phyloP scores from a whole-genome alignment of 129 eudicot species.

The Flaveria linearis region DNA sequence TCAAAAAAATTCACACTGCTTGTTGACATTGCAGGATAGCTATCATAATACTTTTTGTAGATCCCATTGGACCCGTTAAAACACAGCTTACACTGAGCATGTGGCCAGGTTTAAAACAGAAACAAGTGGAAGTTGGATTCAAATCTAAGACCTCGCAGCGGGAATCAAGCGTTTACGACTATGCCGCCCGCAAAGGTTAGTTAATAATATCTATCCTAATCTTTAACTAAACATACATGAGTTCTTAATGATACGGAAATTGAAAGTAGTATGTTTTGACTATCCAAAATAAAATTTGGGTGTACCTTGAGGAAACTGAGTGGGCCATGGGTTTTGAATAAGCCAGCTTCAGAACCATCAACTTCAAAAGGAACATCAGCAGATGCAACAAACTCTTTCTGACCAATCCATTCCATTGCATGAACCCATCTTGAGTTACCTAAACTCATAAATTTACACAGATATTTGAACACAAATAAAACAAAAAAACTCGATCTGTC shows the following conservation, averaged over 20 bases:
- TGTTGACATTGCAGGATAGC: not conserved
- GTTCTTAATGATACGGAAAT: slow-evolving; percentile 2
- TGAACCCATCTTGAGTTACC: slow-evolving; percentile 98
- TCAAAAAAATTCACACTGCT: not conserved
- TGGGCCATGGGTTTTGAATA: slow-evolving; percentile 70
- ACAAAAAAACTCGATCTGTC: not conserved
- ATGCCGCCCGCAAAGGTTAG: too few species aligned
- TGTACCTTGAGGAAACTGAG: slow-evolving; percentile 86
- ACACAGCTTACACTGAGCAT: too few species aligned
- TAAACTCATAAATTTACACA: slow-evolving; percentile 18
- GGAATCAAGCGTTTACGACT: too few species aligned
- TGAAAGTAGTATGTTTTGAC: not conserved
- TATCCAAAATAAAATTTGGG: not conserved
- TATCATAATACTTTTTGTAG: too few species aligned
- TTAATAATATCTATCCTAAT: too few species aligned
- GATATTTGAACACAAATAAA: not conserved
- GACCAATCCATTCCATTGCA: slow-evolving; percentile 94
- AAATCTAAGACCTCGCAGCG: too few species aligned
- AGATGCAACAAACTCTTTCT: slow-evolving; percentile 66
- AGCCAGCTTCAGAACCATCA: slow-evolving; percentile 79
- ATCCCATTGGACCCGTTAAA: too few species aligned
- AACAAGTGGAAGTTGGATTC: too few species aligned
- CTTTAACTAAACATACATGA: not conserved
- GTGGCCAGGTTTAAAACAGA: too few species aligned
- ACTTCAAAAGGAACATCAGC: slow-evolving; percentile 68